Conservation (phyloP, 2,329 filamentous ascomycete species). For the Diaporthe helianthi region DNA sequence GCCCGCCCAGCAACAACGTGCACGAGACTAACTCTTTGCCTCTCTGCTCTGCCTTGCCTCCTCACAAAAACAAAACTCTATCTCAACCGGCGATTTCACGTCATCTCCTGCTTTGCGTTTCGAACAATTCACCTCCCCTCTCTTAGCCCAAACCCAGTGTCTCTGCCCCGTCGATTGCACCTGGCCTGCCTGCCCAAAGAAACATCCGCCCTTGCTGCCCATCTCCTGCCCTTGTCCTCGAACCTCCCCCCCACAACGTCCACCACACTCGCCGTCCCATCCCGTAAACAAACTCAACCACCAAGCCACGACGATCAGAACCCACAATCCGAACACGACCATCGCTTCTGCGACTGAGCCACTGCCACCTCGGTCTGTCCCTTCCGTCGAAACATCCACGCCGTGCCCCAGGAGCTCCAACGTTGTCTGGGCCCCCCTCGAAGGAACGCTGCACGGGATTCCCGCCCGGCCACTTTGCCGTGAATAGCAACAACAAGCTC, state of each 20-base stretch:
- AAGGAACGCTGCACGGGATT: slow-evolving; percentile 31
- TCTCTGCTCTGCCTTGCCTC: not conserved
- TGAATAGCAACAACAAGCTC: slow-evolving; percentile 30
- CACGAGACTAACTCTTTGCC: not conserved
- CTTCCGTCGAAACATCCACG: not conserved
- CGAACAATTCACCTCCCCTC: not conserved
- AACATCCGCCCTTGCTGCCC: slow-evolving; percentile 17
- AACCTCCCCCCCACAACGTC: not conserved
- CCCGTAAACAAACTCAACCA: not conserved
- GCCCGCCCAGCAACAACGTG: not conserved
- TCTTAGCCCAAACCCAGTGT: not conserved
- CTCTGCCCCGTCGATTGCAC: not conserved
- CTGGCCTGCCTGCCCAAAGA: not conserved
- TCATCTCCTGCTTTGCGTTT: not conserved
- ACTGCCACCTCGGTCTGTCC: not conserved
- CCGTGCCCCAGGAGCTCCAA: not conserved
- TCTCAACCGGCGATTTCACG: not conserved
- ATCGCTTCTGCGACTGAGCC: not conserved
- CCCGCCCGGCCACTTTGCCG: slow-evolving; percentile 27
- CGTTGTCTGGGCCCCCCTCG: not conserved
- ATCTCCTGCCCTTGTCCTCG: slow-evolving; percentile 22
- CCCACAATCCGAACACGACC: not conserved
- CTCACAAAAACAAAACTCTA: not conserved
- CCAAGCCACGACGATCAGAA: not conserved
- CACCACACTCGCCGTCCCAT: not conserved